Evolutionary conservation across 1,284 basidiomycete species (phyloP).

Genomic region (Ceratobasidium papillatum): DNA sequence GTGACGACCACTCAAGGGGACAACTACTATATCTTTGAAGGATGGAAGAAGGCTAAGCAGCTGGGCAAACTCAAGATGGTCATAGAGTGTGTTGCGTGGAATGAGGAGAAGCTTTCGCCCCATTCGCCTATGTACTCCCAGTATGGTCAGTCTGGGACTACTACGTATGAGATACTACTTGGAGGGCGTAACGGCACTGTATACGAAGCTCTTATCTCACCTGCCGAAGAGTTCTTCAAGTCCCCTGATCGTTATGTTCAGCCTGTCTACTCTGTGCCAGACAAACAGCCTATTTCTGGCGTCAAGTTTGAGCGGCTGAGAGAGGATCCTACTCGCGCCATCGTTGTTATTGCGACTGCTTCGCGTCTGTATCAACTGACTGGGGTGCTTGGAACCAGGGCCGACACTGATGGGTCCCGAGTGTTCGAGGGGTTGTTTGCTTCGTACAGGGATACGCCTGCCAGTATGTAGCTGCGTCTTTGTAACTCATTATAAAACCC

Average conservation of each 20-base stretch:
- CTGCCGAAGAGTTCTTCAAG: conserved; percentile 92
- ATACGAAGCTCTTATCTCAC: conserved; percentile 85
- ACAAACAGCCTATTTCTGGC: conserved; percentile 81
- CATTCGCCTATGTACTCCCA: conserved; percentile 61
- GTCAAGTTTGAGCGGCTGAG: conserved; percentile 78
- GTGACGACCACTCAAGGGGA: conserved; percentile 89
- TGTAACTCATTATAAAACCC: background rate
- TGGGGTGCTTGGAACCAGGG: conserved; percentile 68
- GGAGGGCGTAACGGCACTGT: conserved; percentile 86
- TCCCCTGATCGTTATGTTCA: conserved; percentile 84
- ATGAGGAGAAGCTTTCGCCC: conserved; percentile 51
- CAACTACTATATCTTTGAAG: conserved; percentile 89
- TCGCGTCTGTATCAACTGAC: conserved; percentile 93
- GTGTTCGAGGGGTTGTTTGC: conserved; percentile 80
- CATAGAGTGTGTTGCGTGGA: conserved; percentile 95
- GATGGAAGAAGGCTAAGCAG: conserved; percentile 80
- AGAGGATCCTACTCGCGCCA: conserved; percentile 54
- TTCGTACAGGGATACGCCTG: conserved; percentile 74
- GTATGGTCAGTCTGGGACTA: conserved; percentile 55
- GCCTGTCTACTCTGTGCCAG: conserved; percentile 79
- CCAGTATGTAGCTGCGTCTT: conserved; percentile 66
- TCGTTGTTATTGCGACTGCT: conserved; percentile 86
- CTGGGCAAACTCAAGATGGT: conserved; percentile 86
- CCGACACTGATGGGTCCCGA: conserved; percentile 76
- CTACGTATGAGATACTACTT: conserved; percentile 87